Evolutionary conservation across 495 filamentous ascomycete genomes (phyloP).

Genomic region (Penicillium silybi): DNA sequence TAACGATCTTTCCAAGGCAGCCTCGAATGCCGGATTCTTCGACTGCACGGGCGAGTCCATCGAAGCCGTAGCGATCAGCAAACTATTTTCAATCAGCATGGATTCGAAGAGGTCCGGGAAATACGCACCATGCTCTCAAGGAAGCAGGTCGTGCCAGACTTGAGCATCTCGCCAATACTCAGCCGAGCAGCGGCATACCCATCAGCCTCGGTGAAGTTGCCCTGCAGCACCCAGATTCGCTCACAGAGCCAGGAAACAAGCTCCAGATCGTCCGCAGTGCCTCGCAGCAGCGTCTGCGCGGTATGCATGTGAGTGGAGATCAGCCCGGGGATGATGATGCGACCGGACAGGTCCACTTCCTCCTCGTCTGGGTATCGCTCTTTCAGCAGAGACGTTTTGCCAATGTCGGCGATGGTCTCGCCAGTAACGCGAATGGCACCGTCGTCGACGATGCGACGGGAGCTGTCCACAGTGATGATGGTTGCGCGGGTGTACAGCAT

Average conservation of each 20-base stretch:
- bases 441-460: slow-evolving; percentile 42
- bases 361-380: slow-evolving; percentile 23
- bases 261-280: slow-evolving; percentile 44
- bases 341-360: slow-evolving; percentile 31
- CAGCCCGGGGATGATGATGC: slow-evolving; percentile 46
- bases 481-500: slow-evolving; percentile 40
- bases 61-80: slow-evolving; percentile 43
- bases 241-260: slow-evolving; percentile 47
- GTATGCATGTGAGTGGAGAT: slow-evolving; percentile 50
- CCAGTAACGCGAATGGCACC: slow-evolving; percentile 39
- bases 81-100: slow-evolving; percentile 23
- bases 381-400: slow-evolving; percentile 29
- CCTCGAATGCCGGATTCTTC: slow-evolving; percentile 47
- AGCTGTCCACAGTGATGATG: slow-evolving; percentile 43
- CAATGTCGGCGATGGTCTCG: slow-evolving; percentile 38
- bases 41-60: slow-evolving; percentile 42
- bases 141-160: slow-evolving; percentile 49
- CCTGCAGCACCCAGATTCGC: slow-evolving; percentile 46
- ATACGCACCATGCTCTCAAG: slow-evolving; percentile 44
- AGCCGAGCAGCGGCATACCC: slow-evolving; percentile 44
- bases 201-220: slow-evolving; percentile 41
- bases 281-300: slow-evolving; percentile 46
- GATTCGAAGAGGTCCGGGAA: background rate
- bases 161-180: slow-evolving; percentile 49
- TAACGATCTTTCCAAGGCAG: slow-evolving; percentile 43